Percentiles rank a stretch among this genome's conserved stretches.
These are phyloP conservation scores for Penicillium nucicola DNA, from an alignment of 495 filamentous ascomycete genomes.

Conservation along the genomic window DNA sequence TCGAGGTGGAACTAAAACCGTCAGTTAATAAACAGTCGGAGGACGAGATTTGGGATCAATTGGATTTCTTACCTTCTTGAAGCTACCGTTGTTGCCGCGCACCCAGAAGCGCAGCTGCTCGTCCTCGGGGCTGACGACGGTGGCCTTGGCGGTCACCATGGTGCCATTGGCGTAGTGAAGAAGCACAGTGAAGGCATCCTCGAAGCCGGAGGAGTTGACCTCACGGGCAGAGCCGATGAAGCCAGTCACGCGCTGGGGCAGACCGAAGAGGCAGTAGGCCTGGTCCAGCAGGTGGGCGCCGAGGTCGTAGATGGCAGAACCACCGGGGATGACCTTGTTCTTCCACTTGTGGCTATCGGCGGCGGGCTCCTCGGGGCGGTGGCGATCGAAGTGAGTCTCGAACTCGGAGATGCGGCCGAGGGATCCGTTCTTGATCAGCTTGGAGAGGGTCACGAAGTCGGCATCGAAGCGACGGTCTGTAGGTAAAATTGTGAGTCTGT, in stretches of 20 bases:
- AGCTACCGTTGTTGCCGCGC: slow-evolving; percentile 75
- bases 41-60: background rate
- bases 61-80: slow-evolving; percentile 56
- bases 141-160: slow-evolving; percentile 65
- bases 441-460: slow-evolving; percentile 75
- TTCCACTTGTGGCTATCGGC: slow-evolving; percentile 62
- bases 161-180: slow-evolving; percentile 60
- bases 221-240: slow-evolving; percentile 65
- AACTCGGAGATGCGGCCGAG: slow-evolving; percentile 73
- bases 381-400: slow-evolving; percentile 82
- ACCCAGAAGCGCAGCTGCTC: slow-evolving; percentile 79
- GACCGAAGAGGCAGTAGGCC: slow-evolving; percentile 71
- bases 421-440: slow-evolving; percentile 52
- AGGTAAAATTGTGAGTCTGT: background rate
- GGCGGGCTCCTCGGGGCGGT: slow-evolving; percentile 55
- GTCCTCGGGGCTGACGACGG: slow-evolving; percentile 65
- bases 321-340: slow-evolving; percentile 61
- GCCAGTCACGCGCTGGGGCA: slow-evolving; percentile 65
- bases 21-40: background rate
- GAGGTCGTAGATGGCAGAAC: slow-evolving; percentile 76
- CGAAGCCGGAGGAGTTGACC: slow-evolving; percentile 52
- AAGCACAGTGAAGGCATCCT: slow-evolving; percentile 68
- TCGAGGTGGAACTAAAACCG: slow-evolving; percentile 59
- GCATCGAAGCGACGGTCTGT: slow-evolving; percentile 76
- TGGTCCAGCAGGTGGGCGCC: slow-evolving; percentile 86